A percentile compares a stretch with the other conserved stretches of the same genome.
Evolutionary conservation across 306 rosid genomes (phyloP).

Genomic region (Cucurbita ficifolia): DNA sequence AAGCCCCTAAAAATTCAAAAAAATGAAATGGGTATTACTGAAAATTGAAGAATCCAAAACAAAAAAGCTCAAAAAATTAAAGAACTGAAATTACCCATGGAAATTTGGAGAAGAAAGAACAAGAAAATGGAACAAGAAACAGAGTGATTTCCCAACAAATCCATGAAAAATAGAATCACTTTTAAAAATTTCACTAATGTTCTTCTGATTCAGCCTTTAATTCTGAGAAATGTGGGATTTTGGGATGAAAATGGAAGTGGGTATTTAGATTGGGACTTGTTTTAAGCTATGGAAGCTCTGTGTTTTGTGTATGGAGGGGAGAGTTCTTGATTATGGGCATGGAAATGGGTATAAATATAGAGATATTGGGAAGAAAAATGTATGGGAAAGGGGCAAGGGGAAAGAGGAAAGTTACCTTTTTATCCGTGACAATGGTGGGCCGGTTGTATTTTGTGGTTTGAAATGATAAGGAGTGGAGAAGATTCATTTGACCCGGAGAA

Average conservation of each 20-base stretch:
- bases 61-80: background rate
- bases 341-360: background rate
- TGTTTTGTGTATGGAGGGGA: background rate
- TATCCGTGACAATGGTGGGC: background rate
- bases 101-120: background rate
- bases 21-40: background rate
- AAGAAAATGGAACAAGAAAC: background rate
- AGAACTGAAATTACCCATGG: background rate
- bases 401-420: background rate
- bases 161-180: background rate
- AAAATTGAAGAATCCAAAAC: background rate
- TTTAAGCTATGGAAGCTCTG: background rate
- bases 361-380: background rate
- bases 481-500: background rate
- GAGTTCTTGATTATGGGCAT: background rate
- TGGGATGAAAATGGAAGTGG: background rate
- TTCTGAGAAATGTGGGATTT: background rate
- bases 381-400: background rate
- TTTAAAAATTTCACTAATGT: background rate
- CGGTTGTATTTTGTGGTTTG: background rate
- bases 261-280: background rate
- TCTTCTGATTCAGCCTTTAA: background rate
- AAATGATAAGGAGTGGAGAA: background rate
- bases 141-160: background rate
- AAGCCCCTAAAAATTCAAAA: conserved; percentile 21